phyloP scores from a whole-genome alignment of 2,329 filamentous ascomycete species.

The Hypocrella siamensis region DNA sequence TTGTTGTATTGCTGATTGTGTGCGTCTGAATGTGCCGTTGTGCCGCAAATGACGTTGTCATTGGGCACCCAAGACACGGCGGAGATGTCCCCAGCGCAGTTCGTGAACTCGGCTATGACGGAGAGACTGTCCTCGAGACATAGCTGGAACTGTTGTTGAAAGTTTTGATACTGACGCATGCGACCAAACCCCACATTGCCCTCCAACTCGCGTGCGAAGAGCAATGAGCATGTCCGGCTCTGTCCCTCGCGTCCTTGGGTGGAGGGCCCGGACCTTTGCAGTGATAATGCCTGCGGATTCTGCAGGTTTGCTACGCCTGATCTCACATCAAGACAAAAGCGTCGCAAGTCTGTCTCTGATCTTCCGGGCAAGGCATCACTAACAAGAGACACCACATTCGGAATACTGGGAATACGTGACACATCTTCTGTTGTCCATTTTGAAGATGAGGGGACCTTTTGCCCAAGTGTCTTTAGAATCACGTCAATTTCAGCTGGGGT shows the following conservation, averaged over 20 bases:
- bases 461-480: too few species aligned
- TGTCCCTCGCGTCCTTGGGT: slow-evolving; percentile 4
- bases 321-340: too few species aligned
- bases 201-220: slow-evolving; percentile 32
- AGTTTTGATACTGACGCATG: slow-evolving; percentile 25
- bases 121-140: slow-evolving; percentile 35
- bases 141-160: slow-evolving; percentile 27
- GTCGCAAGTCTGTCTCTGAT: too few species aligned
- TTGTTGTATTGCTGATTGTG: slow-evolving; percentile 54
- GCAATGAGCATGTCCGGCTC: slow-evolving; percentile 20
- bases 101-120: slow-evolving; percentile 37
- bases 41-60: slow-evolving; percentile 42
- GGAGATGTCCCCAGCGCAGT: slow-evolving; percentile 45
- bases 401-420: too few species aligned
- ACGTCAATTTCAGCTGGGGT: too few species aligned
- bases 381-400: too few species aligned
- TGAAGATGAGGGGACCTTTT: too few species aligned
- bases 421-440: too few species aligned
- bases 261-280: slow-evolving; percentile 6
- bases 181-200: slow-evolving; percentile 27
- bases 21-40: slow-evolving; percentile 44
- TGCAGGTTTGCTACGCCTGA: too few species aligned
- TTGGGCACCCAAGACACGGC: slow-evolving; percentile 41
- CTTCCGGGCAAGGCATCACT: too few species aligned
- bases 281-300: slow-evolving; percentile 12